Percentiles rank a stretch among this genome's conserved stretches.
phyloP scores from a whole-genome alignment of 352 stramenopile genomes.

The Pythium aquatile region DNA sequence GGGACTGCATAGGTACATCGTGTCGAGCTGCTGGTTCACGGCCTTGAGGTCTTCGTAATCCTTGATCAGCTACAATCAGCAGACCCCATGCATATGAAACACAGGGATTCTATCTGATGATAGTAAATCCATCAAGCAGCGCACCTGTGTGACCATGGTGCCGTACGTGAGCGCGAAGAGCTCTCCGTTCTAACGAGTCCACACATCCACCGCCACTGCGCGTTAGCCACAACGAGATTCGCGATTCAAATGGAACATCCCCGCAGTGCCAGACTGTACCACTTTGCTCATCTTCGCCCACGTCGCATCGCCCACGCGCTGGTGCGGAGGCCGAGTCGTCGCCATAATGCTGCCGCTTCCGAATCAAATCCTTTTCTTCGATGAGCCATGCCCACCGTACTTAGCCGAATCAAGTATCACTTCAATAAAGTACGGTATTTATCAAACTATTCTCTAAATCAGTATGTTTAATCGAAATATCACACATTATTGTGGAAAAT shows the following conservation, averaged over 20 bases:
- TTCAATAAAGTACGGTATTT: background rate
- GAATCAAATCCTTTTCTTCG: background rate
- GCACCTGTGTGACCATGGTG: slow-evolving; percentile 92
- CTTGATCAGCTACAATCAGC: slow-evolving; percentile 82
- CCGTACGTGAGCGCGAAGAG: slow-evolving; percentile 98
- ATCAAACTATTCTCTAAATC: too few species aligned
- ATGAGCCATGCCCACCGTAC: background rate
- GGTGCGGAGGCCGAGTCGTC: slow-evolving; percentile 48
- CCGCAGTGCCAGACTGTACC: slow-evolving; percentile 30
- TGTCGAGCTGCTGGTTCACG: slow-evolving; percentile 96
- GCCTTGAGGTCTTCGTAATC: slow-evolving; percentile 95
- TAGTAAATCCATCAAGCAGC: background rate
- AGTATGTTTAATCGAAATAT: too few species aligned
- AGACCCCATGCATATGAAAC: background rate
- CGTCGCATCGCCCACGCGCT: slow-evolving; percentile 74
- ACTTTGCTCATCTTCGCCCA: slow-evolving; percentile 96
- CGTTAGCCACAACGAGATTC: background rate
- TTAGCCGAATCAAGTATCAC: background rate
- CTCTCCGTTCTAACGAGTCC: slow-evolving; percentile 88
- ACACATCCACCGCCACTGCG: background rate
- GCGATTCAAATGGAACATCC: background rate
- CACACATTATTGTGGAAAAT: too few species aligned
- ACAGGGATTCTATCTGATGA: background rate
- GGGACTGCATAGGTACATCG: slow-evolving; percentile 59
- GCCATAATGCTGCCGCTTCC: slow-evolving; percentile 33